These are phyloP conservation scores for Aspergillus sclerotialis DNA, from an alignment of 2,329 filamentous ascomycete species.

Conservation along the genomic window DNA sequence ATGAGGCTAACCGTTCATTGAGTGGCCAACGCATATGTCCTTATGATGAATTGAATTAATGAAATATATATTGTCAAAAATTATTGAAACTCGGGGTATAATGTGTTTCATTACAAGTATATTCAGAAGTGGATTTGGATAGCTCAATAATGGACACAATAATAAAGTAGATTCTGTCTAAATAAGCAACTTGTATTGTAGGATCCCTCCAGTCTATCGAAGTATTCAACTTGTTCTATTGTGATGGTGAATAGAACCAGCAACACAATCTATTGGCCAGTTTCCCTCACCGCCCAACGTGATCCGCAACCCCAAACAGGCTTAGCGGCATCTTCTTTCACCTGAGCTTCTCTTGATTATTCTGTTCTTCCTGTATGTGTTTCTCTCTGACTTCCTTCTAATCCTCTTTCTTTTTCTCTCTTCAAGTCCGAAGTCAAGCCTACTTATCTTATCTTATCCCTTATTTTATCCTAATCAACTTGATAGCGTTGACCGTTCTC, in stretches of 20 bases:
- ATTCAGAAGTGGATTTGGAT: too few relatives aligned
- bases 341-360: background rate
- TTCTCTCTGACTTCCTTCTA: background rate
- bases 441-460: too few relatives aligned
- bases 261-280: background rate
- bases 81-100: too few relatives aligned
- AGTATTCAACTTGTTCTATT: too few relatives aligned
- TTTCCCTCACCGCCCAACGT: background rate
- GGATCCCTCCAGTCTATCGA: too few relatives aligned
- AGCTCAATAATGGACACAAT: too few relatives aligned
- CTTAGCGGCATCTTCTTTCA: background rate
- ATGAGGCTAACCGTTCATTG: background rate
- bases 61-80: slow-evolving; percentile 2
- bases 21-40: background rate
- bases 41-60: slow-evolving; percentile 1
- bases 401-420: too few relatives aligned
- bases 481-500: slow-evolving; percentile 7
- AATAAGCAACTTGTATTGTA: too few relatives aligned
- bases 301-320: background rate
- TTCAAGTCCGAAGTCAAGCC: too few relatives aligned
- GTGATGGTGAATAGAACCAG: background rate
- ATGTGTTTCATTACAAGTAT: too few relatives aligned
- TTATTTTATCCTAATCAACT: background rate
- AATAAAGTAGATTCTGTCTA: too few relatives aligned
- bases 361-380: background rate